Percentiles rank a stretch among this genome's conserved stretches.
Conservation (phyloP, 129 eudicot genomes). For the Artemisia argyi region DNA sequence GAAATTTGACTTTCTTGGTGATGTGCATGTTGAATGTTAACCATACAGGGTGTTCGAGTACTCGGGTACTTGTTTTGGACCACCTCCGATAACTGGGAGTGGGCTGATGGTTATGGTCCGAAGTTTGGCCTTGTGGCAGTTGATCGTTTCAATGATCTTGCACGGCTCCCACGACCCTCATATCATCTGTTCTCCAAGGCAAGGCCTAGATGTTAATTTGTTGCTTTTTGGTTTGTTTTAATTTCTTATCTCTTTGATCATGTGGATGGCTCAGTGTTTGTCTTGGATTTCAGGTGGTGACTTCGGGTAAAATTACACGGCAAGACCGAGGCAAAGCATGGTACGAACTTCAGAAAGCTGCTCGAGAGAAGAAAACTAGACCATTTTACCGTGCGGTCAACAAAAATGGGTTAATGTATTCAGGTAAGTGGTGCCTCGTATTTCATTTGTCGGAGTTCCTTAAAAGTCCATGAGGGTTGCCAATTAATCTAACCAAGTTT, state of each 20-base stretch:
- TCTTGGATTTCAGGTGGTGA: slow-evolving; percentile 57
- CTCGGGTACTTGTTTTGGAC: slow-evolving; percentile 98
- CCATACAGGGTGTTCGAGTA: slow-evolving; percentile 76
- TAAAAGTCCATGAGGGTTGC: neutral
- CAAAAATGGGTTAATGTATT: slow-evolving; percentile 85
- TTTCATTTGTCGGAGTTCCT: neutral
- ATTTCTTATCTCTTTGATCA: neutral
- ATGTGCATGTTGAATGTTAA: slow-evolving; percentile 18
- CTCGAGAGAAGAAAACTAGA: slow-evolving; percentile 72
- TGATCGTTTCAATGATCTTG: slow-evolving; percentile 87
- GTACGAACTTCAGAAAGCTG: slow-evolving; percentile 79
- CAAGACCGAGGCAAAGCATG: slow-evolving; percentile 73
- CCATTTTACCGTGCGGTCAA: slow-evolving; percentile 91
- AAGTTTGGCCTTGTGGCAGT: slow-evolving; percentile 98
- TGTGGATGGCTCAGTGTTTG: slow-evolving; percentile 15
- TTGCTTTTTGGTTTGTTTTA: slow-evolving; percentile 13
- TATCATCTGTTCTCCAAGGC: slow-evolving; percentile 83
- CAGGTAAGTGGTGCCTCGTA: slow-evolving; percentile 50
- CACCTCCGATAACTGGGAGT: slow-evolving; percentile 98
- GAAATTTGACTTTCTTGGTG: neutral
- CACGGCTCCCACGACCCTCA: slow-evolving; percentile 91
- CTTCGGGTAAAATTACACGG: slow-evolving; percentile 70
- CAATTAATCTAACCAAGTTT: neutral
- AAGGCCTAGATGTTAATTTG: slow-evolving; percentile 5
- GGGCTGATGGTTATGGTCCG: slow-evolving; percentile 99